Conservation (phyloP, 202 grass and related monocot species). For the Setaria italica region DNA sequence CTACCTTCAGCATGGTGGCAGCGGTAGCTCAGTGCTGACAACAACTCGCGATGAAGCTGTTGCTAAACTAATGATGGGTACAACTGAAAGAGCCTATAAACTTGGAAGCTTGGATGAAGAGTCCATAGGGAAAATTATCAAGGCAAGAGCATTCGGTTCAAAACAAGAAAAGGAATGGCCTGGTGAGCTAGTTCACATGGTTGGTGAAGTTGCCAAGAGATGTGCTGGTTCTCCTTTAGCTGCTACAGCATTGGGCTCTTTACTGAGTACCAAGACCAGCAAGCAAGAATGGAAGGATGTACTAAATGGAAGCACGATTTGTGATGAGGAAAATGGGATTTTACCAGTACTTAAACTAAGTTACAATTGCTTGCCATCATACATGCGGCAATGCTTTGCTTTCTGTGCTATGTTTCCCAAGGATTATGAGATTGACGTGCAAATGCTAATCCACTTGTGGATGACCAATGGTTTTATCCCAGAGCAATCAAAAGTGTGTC, state of each 20-base stretch:
- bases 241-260: constrained; percentile 23
- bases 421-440: constrained; percentile 37
- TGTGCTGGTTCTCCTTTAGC: constrained; percentile 55
- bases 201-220: constrained; percentile 1
- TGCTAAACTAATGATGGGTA: constrained; percentile 15
- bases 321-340: background rate
- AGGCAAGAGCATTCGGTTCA: constrained; percentile 27
- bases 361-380: constrained; percentile 12
- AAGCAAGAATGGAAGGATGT: constrained; percentile 6
- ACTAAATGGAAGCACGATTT: background rate
- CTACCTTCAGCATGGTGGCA: constrained; percentile 1
- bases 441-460: background rate
- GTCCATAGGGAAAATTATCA: constrained; percentile 25
- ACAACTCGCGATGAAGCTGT: constrained; percentile 38
- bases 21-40: background rate
- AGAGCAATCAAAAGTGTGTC: background rate
- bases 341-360: background rate
- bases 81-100: background rate
- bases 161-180: background rate
- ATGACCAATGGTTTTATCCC: constrained; percentile 15
- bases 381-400: constrained; percentile 46
- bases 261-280: constrained; percentile 21
- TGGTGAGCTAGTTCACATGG: background rate
- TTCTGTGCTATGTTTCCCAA: constrained; percentile 53
- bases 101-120: background rate